phyloP scores from a whole-genome alignment of 257 asterid species.

The Solanum etuberosum region DNA sequence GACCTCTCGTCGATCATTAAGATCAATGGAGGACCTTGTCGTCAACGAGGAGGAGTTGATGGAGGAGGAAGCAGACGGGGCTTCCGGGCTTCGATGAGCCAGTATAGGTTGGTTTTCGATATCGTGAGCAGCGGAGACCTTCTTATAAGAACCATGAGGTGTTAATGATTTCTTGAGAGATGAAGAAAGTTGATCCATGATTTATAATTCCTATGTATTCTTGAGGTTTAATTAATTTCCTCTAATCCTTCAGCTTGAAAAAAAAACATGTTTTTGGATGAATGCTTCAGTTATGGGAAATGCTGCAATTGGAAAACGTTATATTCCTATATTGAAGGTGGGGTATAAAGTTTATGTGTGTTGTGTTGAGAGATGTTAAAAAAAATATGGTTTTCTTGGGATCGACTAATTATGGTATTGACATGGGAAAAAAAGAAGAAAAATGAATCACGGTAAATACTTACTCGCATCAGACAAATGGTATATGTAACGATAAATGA shows the following conservation, averaged over 20 bases:
- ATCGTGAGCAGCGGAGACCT: conserved; percentile 25
- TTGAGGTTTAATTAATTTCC: background rate
- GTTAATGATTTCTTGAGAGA: conserved; percentile 43
- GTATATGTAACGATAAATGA: background rate
- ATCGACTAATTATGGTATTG: background rate
- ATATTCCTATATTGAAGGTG: background rate
- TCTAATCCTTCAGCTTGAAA: background rate
- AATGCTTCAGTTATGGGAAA: background rate
- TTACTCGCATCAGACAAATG: background rate
- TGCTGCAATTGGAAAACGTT: background rate
- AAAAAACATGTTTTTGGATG: background rate
- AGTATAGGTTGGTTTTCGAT: conserved; percentile 41
- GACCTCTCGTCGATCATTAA: conserved; percentile 18
- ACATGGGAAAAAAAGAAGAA: background rate
- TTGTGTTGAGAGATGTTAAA: background rate
- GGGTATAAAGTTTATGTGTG: background rate
- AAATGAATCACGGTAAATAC: background rate
- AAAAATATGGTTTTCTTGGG: background rate
- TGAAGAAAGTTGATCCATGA: conserved; percentile 35
- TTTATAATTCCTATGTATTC: background rate
- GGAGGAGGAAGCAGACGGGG: conserved; percentile 1
- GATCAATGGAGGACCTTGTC: conserved; percentile 5
- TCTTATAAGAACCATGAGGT: conserved; percentile 24
- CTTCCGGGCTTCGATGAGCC: conserved; percentile 16
- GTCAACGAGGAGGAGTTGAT: background rate